A percentile compares a stretch with the other conserved stretches of the same genome.
These are phyloP conservation scores for Dipodascopsis uninucleata DNA, from an alignment of 805 yeast genomes.

Conservation along the genomic window DNA sequence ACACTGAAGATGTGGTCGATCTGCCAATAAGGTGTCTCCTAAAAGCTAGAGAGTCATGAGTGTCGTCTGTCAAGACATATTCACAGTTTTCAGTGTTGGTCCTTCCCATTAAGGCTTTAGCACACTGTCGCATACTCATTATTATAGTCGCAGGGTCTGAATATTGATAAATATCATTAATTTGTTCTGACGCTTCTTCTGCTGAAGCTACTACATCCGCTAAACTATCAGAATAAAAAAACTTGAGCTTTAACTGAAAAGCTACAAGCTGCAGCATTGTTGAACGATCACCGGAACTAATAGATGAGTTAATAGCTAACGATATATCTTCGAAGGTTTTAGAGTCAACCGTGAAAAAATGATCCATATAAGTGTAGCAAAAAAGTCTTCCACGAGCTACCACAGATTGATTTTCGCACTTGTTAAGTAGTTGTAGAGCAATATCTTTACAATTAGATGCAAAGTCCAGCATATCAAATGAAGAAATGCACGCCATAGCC, in stretches of 20 bases:
- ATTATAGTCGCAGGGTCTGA: conserved; percentile 13
- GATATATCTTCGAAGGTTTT: not conserved
- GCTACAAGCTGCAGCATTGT: conserved; percentile 18
- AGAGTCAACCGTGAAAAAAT: conserved; percentile 1
- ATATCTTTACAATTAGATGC: conserved; percentile 10
- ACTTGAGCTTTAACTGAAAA: conserved; percentile 6
- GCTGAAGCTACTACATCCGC: conserved; percentile 2
- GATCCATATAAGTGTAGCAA: conserved; percentile 11
- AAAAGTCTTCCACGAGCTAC: conserved; percentile 10
- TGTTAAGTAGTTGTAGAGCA: conserved; percentile 2
- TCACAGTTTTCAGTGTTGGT: not conserved
- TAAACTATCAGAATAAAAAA: conserved; percentile 6
- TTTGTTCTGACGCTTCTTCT: not conserved
- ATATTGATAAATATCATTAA: conserved; percentile 6
- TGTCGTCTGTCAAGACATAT: conserved; percentile 13
- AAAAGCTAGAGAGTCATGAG: conserved; percentile 18
- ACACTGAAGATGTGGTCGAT: conserved; percentile 10
- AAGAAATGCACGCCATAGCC: conserved; percentile 21
- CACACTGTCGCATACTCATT: conserved; percentile 9
- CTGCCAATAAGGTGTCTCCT: conserved; percentile 2
- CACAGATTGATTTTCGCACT: conserved; percentile 3
- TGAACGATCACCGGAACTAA: conserved; percentile 21
- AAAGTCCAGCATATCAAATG: conserved; percentile 12
- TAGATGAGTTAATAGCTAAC: conserved; percentile 6
- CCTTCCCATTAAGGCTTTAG: conserved; percentile 7